Evolutionary conservation across 106 monocot genomes (phyloP).

Genomic region (Xerophyta viscosa): DNA sequence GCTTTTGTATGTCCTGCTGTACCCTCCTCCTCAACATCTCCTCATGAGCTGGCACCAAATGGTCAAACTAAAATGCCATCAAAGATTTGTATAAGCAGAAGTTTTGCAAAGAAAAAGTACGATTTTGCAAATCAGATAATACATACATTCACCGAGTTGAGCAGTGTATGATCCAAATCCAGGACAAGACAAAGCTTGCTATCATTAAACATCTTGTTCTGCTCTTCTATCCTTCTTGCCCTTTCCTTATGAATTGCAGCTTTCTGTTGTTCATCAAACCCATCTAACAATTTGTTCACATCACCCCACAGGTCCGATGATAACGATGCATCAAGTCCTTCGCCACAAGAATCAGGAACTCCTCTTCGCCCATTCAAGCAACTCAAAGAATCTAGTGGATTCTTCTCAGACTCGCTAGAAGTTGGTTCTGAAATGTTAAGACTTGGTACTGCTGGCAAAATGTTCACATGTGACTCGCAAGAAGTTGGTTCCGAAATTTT

Average conservation of each 20-base stretch:
- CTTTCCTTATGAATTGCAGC: conserved; percentile 86
- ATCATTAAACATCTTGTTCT: conserved; percentile 83
- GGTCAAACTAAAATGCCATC: conserved; percentile 47
- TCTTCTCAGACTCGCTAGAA: conserved; percentile 5
- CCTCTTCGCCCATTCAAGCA: conserved; percentile 4
- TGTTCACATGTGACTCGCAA: too few species aligned
- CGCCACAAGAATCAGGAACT: conserved; percentile 3
- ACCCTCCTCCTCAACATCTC: conserved; percentile 83
- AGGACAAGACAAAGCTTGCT: conserved; percentile 80
- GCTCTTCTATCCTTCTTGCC: conserved; percentile 86
- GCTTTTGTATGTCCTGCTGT: conserved; percentile 62
- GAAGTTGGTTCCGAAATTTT: conserved; percentile 16
- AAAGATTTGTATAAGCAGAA: background rate
- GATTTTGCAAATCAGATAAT: background rate
- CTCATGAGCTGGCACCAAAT: conserved; percentile 74
- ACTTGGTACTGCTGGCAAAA: too few species aligned
- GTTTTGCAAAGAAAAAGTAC: background rate
- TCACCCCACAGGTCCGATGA: conserved; percentile 49
- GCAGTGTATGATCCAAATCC: conserved; percentile 96
- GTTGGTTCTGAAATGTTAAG: conserved; percentile 18
- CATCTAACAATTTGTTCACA: conserved; percentile 77
- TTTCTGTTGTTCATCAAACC: conserved; percentile 84
- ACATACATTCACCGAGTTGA: conserved; percentile 97
- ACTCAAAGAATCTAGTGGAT: background rate
- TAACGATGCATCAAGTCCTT: conserved; percentile 15